Evolutionary conservation across 495 filamentous ascomycete species (phyloP), one percentile per base, ranked within the genome.

Genomic region (Penicillium goetzii): DNA sequence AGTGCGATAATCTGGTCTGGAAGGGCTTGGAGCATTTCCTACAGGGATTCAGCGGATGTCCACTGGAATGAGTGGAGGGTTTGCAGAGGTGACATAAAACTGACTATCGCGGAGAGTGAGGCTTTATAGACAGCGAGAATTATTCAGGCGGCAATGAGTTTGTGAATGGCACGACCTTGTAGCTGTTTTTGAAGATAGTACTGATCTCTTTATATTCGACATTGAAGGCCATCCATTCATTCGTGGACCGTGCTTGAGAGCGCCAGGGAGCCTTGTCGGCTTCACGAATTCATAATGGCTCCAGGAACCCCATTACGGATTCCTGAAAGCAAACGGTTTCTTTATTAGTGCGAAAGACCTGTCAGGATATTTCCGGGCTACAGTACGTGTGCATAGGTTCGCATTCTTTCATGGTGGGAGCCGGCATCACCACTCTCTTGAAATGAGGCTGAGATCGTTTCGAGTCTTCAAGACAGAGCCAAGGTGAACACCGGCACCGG

Each of bases 351-450:
- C 2, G 45, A 1, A 50, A 50, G 45, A 50, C 19, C 45, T 26
- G 45, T 15, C 21, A 11, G 25, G 15, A 50, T 23, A 50, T 50
- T 50, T 47, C 45, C 8, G 45, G 21, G 19, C 45, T 50, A 50
- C 8, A 11, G 5, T 6, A 26, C 2, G n/a, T n/a, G n/a, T n/a
- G n/a, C n/a, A n/a, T 1, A 50, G 45, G 45, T 50, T 25, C 45
- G 45, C 45, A 50, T 50, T 50, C 45, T 23, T 50, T 50, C 25
- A 50, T 14, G 19, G 45, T 19, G 21, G 45, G 45, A 50, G 45
- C 12, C 45, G 25, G 45, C 45, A 50, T 26, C 45, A 50, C 45
- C 45, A 50, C 45, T 50, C 45, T 10, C 45, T 25, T 15, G 25
- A 50, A 19, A 3, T 50, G 45, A 50, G 19, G 21, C 45, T 50